These are phyloP conservation scores for Rhizopogon vinicolor DNA, from an alignment of 768 basidiomycete genomes.

Conservation along the genomic window DNA sequence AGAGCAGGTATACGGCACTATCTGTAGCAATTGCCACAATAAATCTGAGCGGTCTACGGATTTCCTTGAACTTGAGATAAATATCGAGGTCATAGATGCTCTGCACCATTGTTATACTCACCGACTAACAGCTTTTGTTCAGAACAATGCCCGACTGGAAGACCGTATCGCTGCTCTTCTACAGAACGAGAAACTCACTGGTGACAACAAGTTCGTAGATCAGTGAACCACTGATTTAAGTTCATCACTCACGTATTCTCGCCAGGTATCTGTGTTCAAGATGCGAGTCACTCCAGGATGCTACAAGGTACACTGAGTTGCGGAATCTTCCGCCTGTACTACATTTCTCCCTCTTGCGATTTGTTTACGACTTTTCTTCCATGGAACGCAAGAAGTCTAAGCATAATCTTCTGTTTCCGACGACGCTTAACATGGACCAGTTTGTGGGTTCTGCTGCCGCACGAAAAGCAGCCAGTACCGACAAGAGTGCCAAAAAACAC, in stretches of 20 bases:
- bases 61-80: slow-evolving; percentile 89
- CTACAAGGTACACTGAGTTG: slow-evolving; percentile 72
- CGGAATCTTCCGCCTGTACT: slow-evolving; percentile 77
- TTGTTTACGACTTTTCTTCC: slow-evolving; percentile 76
- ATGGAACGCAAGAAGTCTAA: slow-evolving; percentile 88
- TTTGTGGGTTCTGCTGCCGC: slow-evolving; percentile 42
- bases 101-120: not conserved
- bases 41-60: slow-evolving; percentile 64
- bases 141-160: slow-evolving; percentile 73
- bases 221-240: not conserved
- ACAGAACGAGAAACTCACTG: slow-evolving; percentile 67
- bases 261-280: slow-evolving; percentile 74
- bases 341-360: slow-evolving; percentile 91
- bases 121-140: slow-evolving; percentile 1
- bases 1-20: slow-evolving; percentile 72
- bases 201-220: slow-evolving; percentile 70
- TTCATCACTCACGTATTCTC: not conserved
- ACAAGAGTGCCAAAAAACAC: slow-evolving; percentile 18
- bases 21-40: slow-evolving; percentile 65
- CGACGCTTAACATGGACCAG: slow-evolving; percentile 62
- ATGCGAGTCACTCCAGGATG: slow-evolving; percentile 72
- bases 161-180: slow-evolving; percentile 65
- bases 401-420: slow-evolving; percentile 74
- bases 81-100: slow-evolving; percentile 50
- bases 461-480: slow-evolving; percentile 10